A percentile compares a stretch with the other conserved stretches of the same genome.
Conservation (phyloP, 441 rosid species). For the Daphne laureola region DNA sequence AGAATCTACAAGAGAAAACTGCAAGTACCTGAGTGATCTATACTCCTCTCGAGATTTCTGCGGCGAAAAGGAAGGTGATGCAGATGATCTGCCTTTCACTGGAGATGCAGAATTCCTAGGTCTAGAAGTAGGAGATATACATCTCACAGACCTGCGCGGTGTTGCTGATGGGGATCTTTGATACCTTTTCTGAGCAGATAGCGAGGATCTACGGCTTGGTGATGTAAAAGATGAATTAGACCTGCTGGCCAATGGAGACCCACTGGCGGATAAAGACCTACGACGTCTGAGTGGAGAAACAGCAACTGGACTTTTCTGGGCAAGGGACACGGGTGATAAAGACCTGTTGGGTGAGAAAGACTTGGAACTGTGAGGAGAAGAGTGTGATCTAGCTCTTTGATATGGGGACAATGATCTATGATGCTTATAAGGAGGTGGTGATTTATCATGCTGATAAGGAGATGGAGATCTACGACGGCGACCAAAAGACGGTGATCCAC, state of each 20-base stretch:
- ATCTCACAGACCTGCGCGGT: conserved; percentile 10
- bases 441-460: conserved; percentile 20
- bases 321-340: conserved; percentile 29
- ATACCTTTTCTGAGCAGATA: conserved; percentile 21
- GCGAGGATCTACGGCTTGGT: conserved; percentile 30
- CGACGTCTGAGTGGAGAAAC: conserved; percentile 22
- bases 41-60: no score
- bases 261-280: conserved; percentile 16
- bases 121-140: conserved; percentile 29
- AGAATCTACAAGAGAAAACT: neutral
- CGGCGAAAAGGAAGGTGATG: conserved; percentile 38
- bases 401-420: conserved; percentile 22
- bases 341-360: conserved; percentile 35
- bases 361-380: conserved; percentile 20
- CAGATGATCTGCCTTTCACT: conserved; percentile 34
- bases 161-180: conserved; percentile 37
- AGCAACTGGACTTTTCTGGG: conserved; percentile 39
- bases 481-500: conserved; percentile 19
- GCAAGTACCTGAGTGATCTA: conserved; percentile 22
- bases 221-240: conserved; percentile 32
- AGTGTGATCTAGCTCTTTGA: conserved; percentile 13
- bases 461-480: conserved; percentile 29
- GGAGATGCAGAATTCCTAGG: conserved; percentile 33
- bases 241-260: conserved; percentile 18
- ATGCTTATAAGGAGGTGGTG: conserved; percentile 20